Evolutionary conservation across 371 early-diverging fungal species (phyloP), one percentile per base, ranked within the genome.

Genomic region (Mortierella sp.): DNA sequence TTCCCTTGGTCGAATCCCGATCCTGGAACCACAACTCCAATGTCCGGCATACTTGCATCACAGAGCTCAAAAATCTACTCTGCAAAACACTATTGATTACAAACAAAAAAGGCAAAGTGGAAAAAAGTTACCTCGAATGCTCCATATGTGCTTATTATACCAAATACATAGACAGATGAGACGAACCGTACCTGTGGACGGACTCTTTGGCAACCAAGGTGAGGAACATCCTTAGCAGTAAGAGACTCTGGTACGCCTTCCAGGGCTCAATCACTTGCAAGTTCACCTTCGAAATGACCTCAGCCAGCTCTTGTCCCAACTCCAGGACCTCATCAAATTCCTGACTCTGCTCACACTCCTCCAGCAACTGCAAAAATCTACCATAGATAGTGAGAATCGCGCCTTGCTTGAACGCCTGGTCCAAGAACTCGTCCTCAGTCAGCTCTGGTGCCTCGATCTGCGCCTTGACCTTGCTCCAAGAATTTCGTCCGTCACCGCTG

Each of bases 171-270:
- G 43, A 32, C 4, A 32, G 5, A 14, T 5, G 43, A 38, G 21
- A n/a, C 48, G 35, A 4, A 3, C 6, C 46, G 35, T 80, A 86
- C 87, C 78, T 82, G 71, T 86, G 80, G 0, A 86, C 80, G 4
- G 83, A 79, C 32, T 86, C 87, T 46, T 86, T 86, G 56, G 87
- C 82, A 27, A 86, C 83, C 56, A 82, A 38, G 16, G 58, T 70
- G 54, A 86, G 71, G 48, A 82, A 86, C 87, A 86, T 86, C 49
- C 83, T 76, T 68, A 86, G 32, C 41, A 86, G 56, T 29, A 86
- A 54, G 46, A 86, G 51, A 29, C 76, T 72, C 58, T 82, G 87
- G 38, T 86, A 82, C 8, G 78, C 80, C 74, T 86, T 86, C 81
- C 79, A 79, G 1, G 81, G 79, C 43, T 82, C 87, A 27, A 74